A percentile compares a stretch with the other conserved stretches of the same genome.
Conservation (phyloP, 2,329 filamentous ascomycete species). For the Xylariaceae sp. region DNA sequence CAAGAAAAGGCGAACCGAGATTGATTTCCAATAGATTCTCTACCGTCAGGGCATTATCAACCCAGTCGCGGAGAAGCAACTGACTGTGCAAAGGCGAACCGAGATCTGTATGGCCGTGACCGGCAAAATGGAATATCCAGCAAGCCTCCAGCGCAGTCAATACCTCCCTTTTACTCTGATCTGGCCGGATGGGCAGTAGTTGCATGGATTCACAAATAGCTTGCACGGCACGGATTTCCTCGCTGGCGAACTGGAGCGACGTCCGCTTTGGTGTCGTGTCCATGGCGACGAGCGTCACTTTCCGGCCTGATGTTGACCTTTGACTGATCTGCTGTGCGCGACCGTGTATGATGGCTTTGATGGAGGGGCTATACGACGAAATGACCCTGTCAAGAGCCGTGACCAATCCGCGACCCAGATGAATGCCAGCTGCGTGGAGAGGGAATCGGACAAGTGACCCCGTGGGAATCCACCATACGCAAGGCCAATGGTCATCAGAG, state of each 20-base stretch:
- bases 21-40: background rate
- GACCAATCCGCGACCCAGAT: conserved; percentile 17
- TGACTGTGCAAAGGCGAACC: conserved; percentile 28
- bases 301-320: background rate
- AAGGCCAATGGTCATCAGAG: conserved; percentile 17
- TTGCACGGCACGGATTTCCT: background rate
- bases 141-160: conserved; percentile 25
- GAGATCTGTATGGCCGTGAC: conserved; percentile 33
- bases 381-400: conserved; percentile 31
- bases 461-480: conserved; percentile 37
- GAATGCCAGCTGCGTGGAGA: conserved; percentile 35
- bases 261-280: background rate
- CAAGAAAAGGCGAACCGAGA: conserved; percentile 31
- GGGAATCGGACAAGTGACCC: conserved; percentile 31
- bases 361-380: conserved; percentile 37
- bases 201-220: background rate
- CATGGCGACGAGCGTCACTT: background rate
- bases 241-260: background rate
- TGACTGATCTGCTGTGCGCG: background rate
- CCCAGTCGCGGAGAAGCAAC: too few species aligned
- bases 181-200: background rate
- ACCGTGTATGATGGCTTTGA: conserved; percentile 33
- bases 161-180: conserved; percentile 23
- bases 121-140: conserved; percentile 39
- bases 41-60: too few species aligned